Percentiles rank a stretch among this genome's conserved stretches.
Evolutionary conservation across 441 rosid species (phyloP).

Genomic region (Syzygium malaccense): DNA sequence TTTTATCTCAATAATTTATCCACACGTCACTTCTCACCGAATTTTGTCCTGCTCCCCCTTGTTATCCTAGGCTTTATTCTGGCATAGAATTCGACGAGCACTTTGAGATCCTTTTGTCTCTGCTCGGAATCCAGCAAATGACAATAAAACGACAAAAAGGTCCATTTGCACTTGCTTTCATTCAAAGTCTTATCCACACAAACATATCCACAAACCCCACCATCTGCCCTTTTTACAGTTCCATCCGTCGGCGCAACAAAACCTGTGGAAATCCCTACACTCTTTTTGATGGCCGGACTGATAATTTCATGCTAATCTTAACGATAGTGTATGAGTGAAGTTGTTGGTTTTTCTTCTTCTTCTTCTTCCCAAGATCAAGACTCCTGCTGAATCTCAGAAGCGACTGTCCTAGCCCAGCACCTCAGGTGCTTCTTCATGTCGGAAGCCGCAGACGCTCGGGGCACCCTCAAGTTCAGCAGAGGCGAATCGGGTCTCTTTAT

Average conservation of each 20-base stretch:
- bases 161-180: neutral
- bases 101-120: neutral
- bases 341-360: neutral
- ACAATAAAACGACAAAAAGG: neutral
- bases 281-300: neutral
- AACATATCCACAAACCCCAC: neutral
- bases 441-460: conserved; percentile 23
- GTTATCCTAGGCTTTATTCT: neutral
- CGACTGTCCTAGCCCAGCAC: conserved; percentile 59
- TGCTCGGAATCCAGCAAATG: neutral
- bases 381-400: conserved; percentile 32
- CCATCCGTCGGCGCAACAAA: neutral
- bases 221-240: neutral
- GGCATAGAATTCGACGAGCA: neutral
- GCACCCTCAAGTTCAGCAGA: conserved; percentile 27
- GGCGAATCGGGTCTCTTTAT: conserved; percentile 49
- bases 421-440: conserved; percentile 51
- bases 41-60: neutral
- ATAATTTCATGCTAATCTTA: neutral
- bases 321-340: neutral
- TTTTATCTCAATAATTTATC: neutral
- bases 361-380: neutral
- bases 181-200: neutral
- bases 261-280: neutral
- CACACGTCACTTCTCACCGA: neutral